Percentiles rank a stretch among this genome's conserved stretches.
These are phyloP conservation scores for Kuraishia piskuri DNA, from an alignment of 805 yeast species.

Conservation along the genomic window DNA sequence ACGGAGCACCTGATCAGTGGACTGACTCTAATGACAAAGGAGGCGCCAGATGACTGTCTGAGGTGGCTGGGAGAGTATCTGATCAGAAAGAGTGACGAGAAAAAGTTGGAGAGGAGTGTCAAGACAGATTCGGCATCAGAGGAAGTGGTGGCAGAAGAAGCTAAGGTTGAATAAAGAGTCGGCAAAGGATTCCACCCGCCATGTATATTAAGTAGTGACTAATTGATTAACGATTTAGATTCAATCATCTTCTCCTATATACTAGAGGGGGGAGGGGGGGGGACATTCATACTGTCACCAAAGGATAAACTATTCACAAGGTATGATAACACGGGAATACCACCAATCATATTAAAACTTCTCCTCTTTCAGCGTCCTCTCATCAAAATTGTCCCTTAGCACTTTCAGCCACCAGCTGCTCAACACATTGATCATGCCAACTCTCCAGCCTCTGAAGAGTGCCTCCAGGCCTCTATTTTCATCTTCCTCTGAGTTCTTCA, in stretches of 20 bases:
- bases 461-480: constrained; percentile 38
- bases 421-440: constrained; percentile 67
- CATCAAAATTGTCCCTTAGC: constrained; percentile 40
- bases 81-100: constrained; percentile 12
- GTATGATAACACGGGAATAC: neutral
- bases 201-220: no score
- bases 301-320: neutral
- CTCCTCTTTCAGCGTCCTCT: constrained; percentile 31
- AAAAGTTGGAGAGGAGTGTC: neutral
- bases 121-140: no score
- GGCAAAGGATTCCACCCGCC: no score
- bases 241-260: no score
- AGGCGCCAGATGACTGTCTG: constrained; percentile 31
- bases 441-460: constrained; percentile 86
- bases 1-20: constrained; percentile 37
- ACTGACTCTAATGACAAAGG: constrained; percentile 25
- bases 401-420: constrained; percentile 78
- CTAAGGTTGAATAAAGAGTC: neutral
- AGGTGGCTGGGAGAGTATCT: constrained; percentile 30
- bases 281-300: neutral
- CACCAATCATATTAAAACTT: constrained; percentile 16
- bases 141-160: neutral
- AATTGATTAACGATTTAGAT: no score
- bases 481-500: no score
- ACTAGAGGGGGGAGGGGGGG: no score